phyloP scores from a whole-genome alignment of 2,329 filamentous ascomycete species.

The Zopfia rhizophila region DNA sequence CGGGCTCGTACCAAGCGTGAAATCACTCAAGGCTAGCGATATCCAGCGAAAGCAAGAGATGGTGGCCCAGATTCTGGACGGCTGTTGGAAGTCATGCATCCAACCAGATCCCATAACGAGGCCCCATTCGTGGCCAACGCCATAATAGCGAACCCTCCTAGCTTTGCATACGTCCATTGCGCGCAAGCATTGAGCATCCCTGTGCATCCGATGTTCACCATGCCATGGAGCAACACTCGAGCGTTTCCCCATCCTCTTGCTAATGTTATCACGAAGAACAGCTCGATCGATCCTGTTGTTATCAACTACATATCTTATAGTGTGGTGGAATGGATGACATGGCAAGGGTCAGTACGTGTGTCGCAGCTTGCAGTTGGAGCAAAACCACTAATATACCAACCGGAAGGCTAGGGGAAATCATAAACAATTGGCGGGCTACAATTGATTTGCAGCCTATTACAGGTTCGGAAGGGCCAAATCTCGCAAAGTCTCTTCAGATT shows the following conservation, averaged over 20 bases:
- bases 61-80: conserved; percentile 43
- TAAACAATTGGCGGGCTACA: conserved; percentile 56
- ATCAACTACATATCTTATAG: conserved; percentile 83
- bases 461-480: conserved; percentile 50
- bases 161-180: conserved; percentile 77
- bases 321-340: conserved; percentile 85
- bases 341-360: conserved; percentile 74
- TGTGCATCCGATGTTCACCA: conserved; percentile 45
- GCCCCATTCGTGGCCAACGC: conserved; percentile 82
- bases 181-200: conserved; percentile 77
- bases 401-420: conserved; percentile 58
- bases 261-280: conserved; percentile 70
- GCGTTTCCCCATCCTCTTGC: conserved; percentile 63
- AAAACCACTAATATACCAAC: not conserved
- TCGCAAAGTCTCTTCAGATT: conserved; percentile 50
- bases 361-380: not conserved
- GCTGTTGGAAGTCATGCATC: conserved; percentile 50
- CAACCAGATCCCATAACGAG: conserved; percentile 45
- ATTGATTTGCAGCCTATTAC: conserved; percentile 55
- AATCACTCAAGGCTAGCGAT: conserved; percentile 42
- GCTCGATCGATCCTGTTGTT: conserved; percentile 74
- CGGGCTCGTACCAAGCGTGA: conserved; percentile 47
- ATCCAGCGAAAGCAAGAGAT: conserved; percentile 43
- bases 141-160: conserved; percentile 80
- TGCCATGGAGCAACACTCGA: conserved; percentile 61